phyloP scores from a whole-genome alignment of 116 monocot species.

The Cymodocea nodosa region DNA sequence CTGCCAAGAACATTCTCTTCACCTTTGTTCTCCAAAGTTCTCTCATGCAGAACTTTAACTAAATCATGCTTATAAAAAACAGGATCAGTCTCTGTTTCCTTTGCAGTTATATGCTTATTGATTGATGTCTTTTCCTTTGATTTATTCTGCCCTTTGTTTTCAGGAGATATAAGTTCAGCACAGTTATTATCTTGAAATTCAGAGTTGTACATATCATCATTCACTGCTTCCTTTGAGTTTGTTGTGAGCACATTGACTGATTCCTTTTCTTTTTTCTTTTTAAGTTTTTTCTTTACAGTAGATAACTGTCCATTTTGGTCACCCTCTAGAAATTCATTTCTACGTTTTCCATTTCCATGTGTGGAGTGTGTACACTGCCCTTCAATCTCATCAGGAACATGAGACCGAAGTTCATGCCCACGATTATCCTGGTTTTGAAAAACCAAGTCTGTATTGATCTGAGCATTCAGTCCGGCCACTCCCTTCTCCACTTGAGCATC shows the following conservation, averaged over 20 bases:
- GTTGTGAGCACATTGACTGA: neutral
- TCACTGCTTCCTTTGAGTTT: neutral
- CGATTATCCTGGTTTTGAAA: neutral
- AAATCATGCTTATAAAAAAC: neutral
- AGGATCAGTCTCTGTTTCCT: neutral
- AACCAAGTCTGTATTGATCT: neutral
- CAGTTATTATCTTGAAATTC: slow-evolving; percentile 1
- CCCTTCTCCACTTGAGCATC: neutral
- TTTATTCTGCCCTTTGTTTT: slow-evolving; percentile 1
- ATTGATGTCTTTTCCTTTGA: neutral
- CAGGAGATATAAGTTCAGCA: neutral
- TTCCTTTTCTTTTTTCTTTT: slow-evolving; percentile 1
- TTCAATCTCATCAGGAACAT: neutral
- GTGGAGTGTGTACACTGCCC: neutral
- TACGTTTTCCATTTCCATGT: neutral
- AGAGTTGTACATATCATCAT: neutral
- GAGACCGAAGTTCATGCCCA: neutral
- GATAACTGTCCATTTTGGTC: neutral
- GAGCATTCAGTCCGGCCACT: neutral
- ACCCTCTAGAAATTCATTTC: neutral
- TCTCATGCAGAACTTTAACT: neutral
- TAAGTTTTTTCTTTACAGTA: neutral
- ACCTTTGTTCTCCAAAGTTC: neutral
- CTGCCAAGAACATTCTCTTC: neutral
- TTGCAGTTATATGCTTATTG: too few relatives aligned